Base-by-base conservation (phyloP, 176 grass and related monocot genomes). In the Phoenix dactylifera region DNA sequence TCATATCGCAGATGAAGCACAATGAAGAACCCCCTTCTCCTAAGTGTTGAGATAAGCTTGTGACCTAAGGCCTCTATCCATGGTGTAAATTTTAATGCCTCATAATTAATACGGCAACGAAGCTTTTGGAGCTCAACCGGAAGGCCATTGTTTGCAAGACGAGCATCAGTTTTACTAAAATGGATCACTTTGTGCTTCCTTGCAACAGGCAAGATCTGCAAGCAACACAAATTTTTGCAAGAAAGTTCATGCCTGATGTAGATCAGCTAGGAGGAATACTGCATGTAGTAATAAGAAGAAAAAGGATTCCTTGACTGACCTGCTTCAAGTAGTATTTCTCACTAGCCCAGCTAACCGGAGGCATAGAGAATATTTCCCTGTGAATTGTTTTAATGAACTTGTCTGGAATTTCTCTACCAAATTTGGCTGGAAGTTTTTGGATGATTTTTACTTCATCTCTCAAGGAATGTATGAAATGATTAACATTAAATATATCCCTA, bases 1-100 rank as follows among this genome's bases (percentile, higher is more conserved):
- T 97, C 87, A 75, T 91, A 91, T 77, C 93, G 83, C 68, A 97
- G 75, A 58, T 97, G 93, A 67, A 97, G 93, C 20, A 88, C 93
- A 59, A 91, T 63, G 68, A 97, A 97, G 54, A 24, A 80, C 63
- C 86, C 65, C 66, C 72, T 73, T 74, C 62, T 87, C 52, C 67
- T 75, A 63, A 91, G 87, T 77, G 59, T 58, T 60, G 75, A 84
- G 26, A 91, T 63, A 66, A 97, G 82, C 73, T 97, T 97, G 66
- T 79, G 75, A 52, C 93, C 87, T 50, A 97, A 72, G 74, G 79
- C 72, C 49, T 91, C 93, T 56, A 97, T 91, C 55, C 76, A 78
- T 63, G 81, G 93, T 51, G 81, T 85, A 84, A 97, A 97, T 76
- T 76, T 85, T 78, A 97, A 72, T 19, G 81, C 72, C 1, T 83